phyloP scores from a whole-genome alignment of 2,329 filamentous ascomycete genomes.

The Trichoderma brevicompactum region DNA sequence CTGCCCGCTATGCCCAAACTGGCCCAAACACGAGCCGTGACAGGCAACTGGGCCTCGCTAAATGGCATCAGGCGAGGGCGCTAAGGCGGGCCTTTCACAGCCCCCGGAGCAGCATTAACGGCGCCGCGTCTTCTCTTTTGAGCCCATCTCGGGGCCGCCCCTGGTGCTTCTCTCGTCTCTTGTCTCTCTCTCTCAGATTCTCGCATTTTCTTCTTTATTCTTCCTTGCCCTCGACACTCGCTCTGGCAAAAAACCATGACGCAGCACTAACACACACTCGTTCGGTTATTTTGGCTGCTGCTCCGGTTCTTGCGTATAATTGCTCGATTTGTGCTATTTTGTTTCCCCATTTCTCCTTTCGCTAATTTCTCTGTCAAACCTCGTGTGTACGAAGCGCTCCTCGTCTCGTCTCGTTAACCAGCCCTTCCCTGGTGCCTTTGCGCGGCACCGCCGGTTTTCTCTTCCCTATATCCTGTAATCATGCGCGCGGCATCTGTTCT shows the following conservation, averaged over 20 bases:
- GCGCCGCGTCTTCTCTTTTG: no score
- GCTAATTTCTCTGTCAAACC: neutral
- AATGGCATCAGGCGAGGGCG: neutral
- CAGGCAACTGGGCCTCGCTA: slow-evolving; percentile 1
- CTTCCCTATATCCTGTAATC: neutral
- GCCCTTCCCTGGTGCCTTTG: neutral
- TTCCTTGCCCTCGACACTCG: neutral
- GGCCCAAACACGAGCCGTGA: slow-evolving; percentile 20
- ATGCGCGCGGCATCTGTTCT: slow-evolving; percentile 28
- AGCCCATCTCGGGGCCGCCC: neutral
- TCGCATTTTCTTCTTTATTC: neutral
- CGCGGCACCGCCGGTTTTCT: neutral
- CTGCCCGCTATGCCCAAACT: slow-evolving; percentile 20
- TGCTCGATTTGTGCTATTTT: neutral
- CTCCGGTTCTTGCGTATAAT: slow-evolving; percentile 2
- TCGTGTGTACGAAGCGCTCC: no score
- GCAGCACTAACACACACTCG: slow-evolving; percentile 25
- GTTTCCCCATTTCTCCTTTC: neutral
- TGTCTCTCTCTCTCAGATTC: neutral
- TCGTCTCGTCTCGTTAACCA: neutral
- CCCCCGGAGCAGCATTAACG: neutral
- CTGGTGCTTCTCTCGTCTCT: neutral
- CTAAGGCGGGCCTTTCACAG: slow-evolving; percentile 17
- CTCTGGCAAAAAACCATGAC: slow-evolving; percentile 12
- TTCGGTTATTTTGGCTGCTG: slow-evolving; percentile 10